A percentile compares a stretch with the other conserved stretches of the same genome.
phyloP scores from a whole-genome alignment of 768 basidiomycete species.

The Suillus luteus region DNA sequence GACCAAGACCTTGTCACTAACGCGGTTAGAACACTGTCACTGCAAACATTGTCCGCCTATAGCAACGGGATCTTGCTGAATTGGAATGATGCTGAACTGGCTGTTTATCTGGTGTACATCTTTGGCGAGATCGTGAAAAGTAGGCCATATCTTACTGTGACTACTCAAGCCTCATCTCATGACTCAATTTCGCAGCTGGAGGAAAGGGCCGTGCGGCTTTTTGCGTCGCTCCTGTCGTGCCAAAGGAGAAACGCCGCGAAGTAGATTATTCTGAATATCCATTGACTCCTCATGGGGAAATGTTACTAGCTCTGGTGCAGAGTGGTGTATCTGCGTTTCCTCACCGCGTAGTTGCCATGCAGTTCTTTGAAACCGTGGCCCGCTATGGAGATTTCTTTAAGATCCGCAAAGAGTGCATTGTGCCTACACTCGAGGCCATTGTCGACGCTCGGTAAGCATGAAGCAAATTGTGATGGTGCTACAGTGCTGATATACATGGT shows the following conservation, averaged over 20 bases:
- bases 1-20: slow-evolving; percentile 85
- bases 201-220: slow-evolving; percentile 86
- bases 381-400: slow-evolving; percentile 98
- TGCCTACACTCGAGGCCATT: slow-evolving; percentile 87
- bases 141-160: slow-evolving; percentile 36
- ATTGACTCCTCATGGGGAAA: slow-evolving; percentile 87
- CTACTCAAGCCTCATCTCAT: slow-evolving; percentile 9
- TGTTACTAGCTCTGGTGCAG: slow-evolving; percentile 81
- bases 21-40: slow-evolving; percentile 70
- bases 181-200: slow-evolving; percentile 46
- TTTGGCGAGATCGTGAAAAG: slow-evolving; percentile 94
- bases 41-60: slow-evolving; percentile 74
- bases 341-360: slow-evolving; percentile 80
- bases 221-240: slow-evolving; percentile 71
- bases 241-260: slow-evolving; percentile 66
- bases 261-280: slow-evolving; percentile 80
- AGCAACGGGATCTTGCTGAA: slow-evolving; percentile 59
- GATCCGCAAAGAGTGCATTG: slow-evolving; percentile 84
- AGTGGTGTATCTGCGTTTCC: slow-evolving; percentile 83
- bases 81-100: slow-evolving; percentile 94
- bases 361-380: slow-evolving; percentile 91
- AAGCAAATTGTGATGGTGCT: neutral
- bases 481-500: slow-evolving; percentile 12
- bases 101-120: slow-evolving; percentile 89
- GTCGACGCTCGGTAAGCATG: slow-evolving; percentile 71